Base-by-base conservation (phyloP, 306 rosid species). In the Lathyrus tuberosus region DNA sequence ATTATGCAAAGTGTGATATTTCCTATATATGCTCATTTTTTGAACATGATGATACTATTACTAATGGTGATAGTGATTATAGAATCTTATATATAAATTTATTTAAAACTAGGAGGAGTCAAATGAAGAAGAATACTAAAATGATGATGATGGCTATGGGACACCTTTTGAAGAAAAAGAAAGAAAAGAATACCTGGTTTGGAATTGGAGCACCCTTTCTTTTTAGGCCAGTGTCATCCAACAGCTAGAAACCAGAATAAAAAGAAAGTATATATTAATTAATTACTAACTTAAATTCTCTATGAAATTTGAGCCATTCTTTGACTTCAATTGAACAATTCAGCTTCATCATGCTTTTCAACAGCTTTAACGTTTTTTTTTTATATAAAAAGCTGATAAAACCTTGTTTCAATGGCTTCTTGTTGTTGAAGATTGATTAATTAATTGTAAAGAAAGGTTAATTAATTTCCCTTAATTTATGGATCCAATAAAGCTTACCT, bases 401-500 rank as follows among this genome's bases (percentile, higher is more conserved):
- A 46, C 66, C 71, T 77, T 59, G 22, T 81, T 70, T 30, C 67
- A 59, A 74, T 58, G 63, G 48, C 8, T 33, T 37, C 62, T 24
- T 8, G 7, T 49, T 8, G 26, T 17, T 49, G 13, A 49, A 22
- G 1, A 49, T 16, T 8, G 16, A 52, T 22, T 53, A 53, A 52
- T 10, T 52, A 65, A 66, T 67, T 78, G 71, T 22, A 47, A 67
- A 62, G 56, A 49, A 57, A 1, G n/a, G 35, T 20, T 53, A 53
- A 53, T 65, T 73, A 53, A 53, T 65, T 73, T 42, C 62, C 60
- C 65, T 33, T 67, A 76, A 65, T 70, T 78, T 82, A 62, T 72
- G 52, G 81, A 79, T 79, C 83, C 81, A 67, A 71, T 76, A 76
- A 68, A 75, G 81, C 22, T 56, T 76, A 82, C 83, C 86, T 82